Conservation (phyloP, 805 yeast species). For the Starmera amethionina region DNA sequence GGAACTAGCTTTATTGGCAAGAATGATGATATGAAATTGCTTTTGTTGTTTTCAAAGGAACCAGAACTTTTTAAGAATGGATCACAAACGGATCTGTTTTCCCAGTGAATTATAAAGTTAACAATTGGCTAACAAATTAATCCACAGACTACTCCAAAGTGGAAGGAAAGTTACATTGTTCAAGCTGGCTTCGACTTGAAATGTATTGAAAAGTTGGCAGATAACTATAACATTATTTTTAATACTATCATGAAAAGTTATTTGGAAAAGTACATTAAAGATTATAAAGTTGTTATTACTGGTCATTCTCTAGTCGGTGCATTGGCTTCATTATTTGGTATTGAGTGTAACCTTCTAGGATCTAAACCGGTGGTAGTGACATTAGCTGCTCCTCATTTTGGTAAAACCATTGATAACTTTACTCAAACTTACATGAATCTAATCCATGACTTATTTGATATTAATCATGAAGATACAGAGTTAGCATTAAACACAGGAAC, state of each 20-base stretch:
- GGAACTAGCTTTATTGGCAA: neutral
- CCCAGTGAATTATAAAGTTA: neutral
- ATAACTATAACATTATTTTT: neutral
- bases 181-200: neutral
- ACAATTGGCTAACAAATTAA: neutral
- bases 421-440: too few species aligned
- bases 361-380: constrained; percentile 43
- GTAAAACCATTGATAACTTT: too few species aligned
- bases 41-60: neutral
- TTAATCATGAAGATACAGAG: too few species aligned
- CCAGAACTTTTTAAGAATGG: neutral
- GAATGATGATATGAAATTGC: neutral
- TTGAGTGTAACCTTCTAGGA: constrained; percentile 51
- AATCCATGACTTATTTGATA: too few species aligned
- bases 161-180: neutral
- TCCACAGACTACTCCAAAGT: neutral
- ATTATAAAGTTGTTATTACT: constrained; percentile 39
- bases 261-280: neutral
- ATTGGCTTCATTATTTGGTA: constrained; percentile 50
- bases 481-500: too few species aligned
- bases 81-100: neutral
- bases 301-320: constrained; percentile 83
- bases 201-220: neutral
- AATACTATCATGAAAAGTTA: neutral
- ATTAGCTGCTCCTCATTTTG: constrained; percentile 45